phyloP scores from a whole-genome alignment of 306 rosid genomes.

The Malus sylvestris region DNA sequence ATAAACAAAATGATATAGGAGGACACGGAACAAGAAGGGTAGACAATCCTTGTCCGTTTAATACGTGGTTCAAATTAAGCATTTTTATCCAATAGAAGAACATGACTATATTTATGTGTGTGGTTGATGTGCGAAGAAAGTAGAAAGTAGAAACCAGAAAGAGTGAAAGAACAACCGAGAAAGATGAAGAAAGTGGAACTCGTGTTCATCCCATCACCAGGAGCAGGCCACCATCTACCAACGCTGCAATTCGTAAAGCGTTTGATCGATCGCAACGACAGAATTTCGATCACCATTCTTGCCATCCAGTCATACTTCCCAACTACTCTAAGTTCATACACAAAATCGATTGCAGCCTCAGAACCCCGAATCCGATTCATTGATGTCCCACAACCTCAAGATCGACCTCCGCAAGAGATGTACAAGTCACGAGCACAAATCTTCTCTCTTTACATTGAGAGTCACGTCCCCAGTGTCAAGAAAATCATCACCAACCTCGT shows the following conservation, averaged over 20 bases:
- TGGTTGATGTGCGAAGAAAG: neutral
- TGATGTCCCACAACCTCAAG: constrained; percentile 43
- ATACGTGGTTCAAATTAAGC: too few relatives aligned
- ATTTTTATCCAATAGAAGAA: too few relatives aligned
- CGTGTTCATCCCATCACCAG: constrained; percentile 47
- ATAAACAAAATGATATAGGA: too few relatives aligned
- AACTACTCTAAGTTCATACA: constrained; percentile 29
- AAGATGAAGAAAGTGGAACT: constrained; percentile 21
- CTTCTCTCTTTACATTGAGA: constrained; percentile 21
- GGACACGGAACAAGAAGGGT: too few relatives aligned
- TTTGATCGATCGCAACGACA: constrained; percentile 12
- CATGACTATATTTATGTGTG: too few relatives aligned
- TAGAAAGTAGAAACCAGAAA: too few relatives aligned
- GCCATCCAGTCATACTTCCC: constrained; percentile 17
- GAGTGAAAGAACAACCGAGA: neutral
- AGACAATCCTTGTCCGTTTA: too few relatives aligned
- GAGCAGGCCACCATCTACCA: constrained; percentile 45
- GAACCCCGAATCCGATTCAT: constrained; percentile 33
- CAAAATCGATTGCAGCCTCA: constrained; percentile 26
- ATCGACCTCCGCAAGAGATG: constrained; percentile 21
- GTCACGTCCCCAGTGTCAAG: constrained; percentile 16
- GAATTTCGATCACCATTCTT: constrained; percentile 39
- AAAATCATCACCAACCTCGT: constrained; percentile 9
- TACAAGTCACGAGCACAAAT: constrained; percentile 13
- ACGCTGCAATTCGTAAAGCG: constrained; percentile 43